Percentiles rank a stretch among this genome's conserved stretches.
Evolutionary conservation across 805 yeast species (phyloP).

Genomic region (Spathaspora arborariae): DNA sequence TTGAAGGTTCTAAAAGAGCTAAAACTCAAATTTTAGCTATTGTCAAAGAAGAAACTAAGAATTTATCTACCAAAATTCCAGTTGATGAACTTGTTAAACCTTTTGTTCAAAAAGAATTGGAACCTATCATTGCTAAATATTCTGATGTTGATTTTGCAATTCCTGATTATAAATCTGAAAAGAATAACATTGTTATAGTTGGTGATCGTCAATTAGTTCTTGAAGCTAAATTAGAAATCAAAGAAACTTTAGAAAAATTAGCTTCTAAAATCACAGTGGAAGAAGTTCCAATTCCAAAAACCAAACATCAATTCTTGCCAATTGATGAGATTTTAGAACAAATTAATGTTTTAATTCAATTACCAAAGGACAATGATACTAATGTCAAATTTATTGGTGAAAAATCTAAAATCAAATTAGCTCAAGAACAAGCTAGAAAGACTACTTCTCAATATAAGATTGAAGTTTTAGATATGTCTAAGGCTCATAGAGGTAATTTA

Average conservation of each 20-base stretch:
- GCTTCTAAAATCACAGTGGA: constrained; percentile 46
- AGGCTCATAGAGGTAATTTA: constrained; percentile 80
- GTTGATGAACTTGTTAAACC: constrained; percentile 43
- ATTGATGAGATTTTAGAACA: constrained; percentile 48
- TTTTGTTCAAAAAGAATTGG: constrained; percentile 37
- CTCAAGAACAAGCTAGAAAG: constrained; percentile 58
- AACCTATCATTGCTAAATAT: constrained; percentile 19
- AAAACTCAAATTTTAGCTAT: constrained; percentile 64
- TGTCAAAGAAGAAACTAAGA: constrained; percentile 71
- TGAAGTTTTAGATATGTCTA: constrained; percentile 75
- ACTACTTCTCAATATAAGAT: constrained; percentile 57
- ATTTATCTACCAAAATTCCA: constrained; percentile 46
- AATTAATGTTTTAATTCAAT: constrained; percentile 52
- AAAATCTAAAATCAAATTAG: constrained; percentile 48
- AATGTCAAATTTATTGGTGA: constrained; percentile 65
- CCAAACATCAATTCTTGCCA: constrained; percentile 68
- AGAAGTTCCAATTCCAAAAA: constrained; percentile 60
- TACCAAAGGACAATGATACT: constrained; percentile 47
- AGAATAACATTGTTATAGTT: constrained; percentile 44
- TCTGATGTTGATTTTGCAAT: constrained; percentile 28
- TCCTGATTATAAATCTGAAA: constrained; percentile 36
- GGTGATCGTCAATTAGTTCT: constrained; percentile 72
- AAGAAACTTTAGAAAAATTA: constrained; percentile 41
- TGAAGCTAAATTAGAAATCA: constrained; percentile 50
- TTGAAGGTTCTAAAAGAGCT: constrained; percentile 76